Conservation (phyloP, 768 basidiomycete genomes). For the Rossbeevera mucosa region DNA sequence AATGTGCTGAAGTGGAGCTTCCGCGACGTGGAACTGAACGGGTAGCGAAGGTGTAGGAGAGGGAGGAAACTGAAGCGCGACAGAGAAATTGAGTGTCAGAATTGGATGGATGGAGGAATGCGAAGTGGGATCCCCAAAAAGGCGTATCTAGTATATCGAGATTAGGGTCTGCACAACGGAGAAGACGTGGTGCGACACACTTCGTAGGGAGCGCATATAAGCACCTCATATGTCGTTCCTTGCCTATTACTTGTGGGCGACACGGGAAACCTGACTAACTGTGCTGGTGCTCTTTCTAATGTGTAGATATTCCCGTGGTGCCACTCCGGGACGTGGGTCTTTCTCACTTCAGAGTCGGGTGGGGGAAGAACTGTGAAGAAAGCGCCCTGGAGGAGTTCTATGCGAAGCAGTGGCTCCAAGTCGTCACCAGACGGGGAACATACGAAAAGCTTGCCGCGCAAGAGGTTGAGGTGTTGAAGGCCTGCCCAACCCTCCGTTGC, state of each 20-base stretch:
- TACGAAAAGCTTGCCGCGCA: slow-evolving; percentile 61
- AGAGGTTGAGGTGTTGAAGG: slow-evolving; percentile 72
- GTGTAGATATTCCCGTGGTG: slow-evolving; percentile 84
- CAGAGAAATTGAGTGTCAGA: slow-evolving; percentile 50
- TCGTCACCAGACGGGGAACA: slow-evolving; percentile 37
- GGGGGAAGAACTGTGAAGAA: slow-evolving; percentile 68
- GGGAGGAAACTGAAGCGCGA: slow-evolving; percentile 37
- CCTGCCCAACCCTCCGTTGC: slow-evolving; percentile 83
- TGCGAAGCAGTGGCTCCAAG: slow-evolving; percentile 43
- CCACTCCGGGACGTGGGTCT: slow-evolving; percentile 48
- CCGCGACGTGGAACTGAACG: not conserved
- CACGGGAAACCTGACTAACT: slow-evolving; percentile 46
- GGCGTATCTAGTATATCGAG: slow-evolving; percentile 51
- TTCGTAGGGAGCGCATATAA: slow-evolving; percentile 83
- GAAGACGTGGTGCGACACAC: slow-evolving; percentile 29
- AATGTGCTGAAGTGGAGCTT: slow-evolving; percentile 36
- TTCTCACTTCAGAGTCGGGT: slow-evolving; percentile 26
- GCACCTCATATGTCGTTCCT: slow-evolving; percentile 59
- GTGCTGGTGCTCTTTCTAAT: slow-evolving; percentile 49
- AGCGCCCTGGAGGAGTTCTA: slow-evolving; percentile 66
- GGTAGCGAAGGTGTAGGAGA: not conserved
- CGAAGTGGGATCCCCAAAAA: slow-evolving; percentile 71
- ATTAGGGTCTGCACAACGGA: not conserved
- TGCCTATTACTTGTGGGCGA: slow-evolving; percentile 32
- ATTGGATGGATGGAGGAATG: slow-evolving; percentile 43